Evolutionary conservation across 306 rosid genomes (phyloP).

Genomic region (Casuarina cunninghamiana): DNA sequence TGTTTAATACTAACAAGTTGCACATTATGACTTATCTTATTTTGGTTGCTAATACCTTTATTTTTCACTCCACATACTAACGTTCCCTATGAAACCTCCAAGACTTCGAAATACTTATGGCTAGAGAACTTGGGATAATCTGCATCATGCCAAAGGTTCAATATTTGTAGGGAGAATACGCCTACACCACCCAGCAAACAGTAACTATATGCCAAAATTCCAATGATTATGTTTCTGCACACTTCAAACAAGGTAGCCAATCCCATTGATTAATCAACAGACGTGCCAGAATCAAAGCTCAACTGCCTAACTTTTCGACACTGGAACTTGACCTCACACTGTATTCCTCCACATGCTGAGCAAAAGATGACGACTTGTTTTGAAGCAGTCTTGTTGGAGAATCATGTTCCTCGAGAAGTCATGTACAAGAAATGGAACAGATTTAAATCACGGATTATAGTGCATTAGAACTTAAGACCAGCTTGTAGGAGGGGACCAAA

Average conservation of each 20-base stretch:
- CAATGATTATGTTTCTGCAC: not conserved
- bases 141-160: too few relatives aligned
- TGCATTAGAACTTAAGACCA: too few relatives aligned
- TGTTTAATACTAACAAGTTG: too few relatives aligned
- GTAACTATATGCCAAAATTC: not conserved
- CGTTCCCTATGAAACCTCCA: too few relatives aligned
- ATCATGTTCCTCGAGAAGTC: slow-evolving; percentile 71
- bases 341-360: slow-evolving; percentile 82
- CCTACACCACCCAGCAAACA: not conserved
- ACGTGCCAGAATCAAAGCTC: not conserved
- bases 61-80: too few relatives aligned
- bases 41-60: too few relatives aligned
- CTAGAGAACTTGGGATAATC: too few relatives aligned
- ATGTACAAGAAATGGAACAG: slow-evolving; percentile 33
- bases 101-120: too few relatives aligned
- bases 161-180: not conserved
- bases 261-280: too few relatives aligned
- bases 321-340: slow-evolving; percentile 54
- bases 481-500: slow-evolving; percentile 2
- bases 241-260: not conserved
- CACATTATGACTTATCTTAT: too few relatives aligned
- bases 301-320: slow-evolving; percentile 16
- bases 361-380: slow-evolving; percentile 69
- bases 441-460: too few relatives aligned
- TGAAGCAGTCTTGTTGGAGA: slow-evolving; percentile 65